Conservation (phyloP, 257 asterid genomes). For the Solanum lycopersicoides region DNA sequence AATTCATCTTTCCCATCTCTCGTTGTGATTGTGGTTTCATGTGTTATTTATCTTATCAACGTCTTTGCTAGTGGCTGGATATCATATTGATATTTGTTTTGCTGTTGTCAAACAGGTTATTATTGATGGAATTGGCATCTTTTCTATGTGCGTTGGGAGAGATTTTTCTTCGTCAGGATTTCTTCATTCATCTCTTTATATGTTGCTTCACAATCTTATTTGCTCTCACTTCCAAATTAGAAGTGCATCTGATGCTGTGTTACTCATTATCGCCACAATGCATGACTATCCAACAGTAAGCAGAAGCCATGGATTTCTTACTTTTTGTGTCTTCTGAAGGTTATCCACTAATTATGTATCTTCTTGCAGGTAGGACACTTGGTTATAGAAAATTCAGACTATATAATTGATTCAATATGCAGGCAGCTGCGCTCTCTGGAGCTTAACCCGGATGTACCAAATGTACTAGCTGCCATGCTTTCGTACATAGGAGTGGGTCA, state of each 20-base stretch:
- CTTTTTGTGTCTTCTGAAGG: slow-evolving; percentile 6
- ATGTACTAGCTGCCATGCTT: slow-evolving; percentile 89
- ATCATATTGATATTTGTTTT: not conserved
- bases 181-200: slow-evolving; percentile 85
- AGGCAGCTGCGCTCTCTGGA: slow-evolving; percentile 87
- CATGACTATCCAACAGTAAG: slow-evolving; percentile 77
- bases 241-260: slow-evolving; percentile 70
- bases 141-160: slow-evolving; percentile 58
- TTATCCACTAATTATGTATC: not conserved
- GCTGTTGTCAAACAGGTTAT: slow-evolving; percentile 44
- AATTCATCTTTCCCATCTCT: slow-evolving; percentile 17
- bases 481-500: slow-evolving; percentile 83
- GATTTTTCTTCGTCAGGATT: slow-evolving; percentile 79
- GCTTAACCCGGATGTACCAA: slow-evolving; percentile 85
- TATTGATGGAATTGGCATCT: slow-evolving; percentile 83
- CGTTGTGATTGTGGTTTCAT: not conserved
- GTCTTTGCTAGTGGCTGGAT: not conserved
- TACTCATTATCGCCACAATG: slow-evolving; percentile 51
- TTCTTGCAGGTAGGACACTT: slow-evolving; percentile 89
- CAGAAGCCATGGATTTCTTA: slow-evolving; percentile 13
- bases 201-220: slow-evolving; percentile 80
- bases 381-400: slow-evolving; percentile 83
- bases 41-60: not conserved
- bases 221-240: slow-evolving; percentile 79
- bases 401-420: slow-evolving; percentile 82